phyloP scores from a whole-genome alignment of 2,329 filamentous ascomycete genomes.

The Sordariomycetes sp. region DNA sequence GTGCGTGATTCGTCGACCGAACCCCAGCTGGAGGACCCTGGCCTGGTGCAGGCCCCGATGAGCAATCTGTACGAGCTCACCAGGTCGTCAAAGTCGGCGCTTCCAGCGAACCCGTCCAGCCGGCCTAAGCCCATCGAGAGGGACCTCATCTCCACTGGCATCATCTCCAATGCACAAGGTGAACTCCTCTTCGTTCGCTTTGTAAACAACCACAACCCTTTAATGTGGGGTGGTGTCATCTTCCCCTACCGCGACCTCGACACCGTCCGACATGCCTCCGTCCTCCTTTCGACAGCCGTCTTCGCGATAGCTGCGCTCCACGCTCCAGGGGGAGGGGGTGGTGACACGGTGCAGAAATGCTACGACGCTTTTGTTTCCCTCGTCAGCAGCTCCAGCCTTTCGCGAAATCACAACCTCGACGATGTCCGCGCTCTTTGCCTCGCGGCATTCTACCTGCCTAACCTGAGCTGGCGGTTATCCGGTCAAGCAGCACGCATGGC shows the following conservation, averaged over 20 bases:
- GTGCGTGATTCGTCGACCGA: slow-evolving; percentile 4
- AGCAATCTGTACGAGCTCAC: slow-evolving; percentile 10
- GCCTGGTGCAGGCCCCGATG: slow-evolving; percentile 8
- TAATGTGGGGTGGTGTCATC: slow-evolving; percentile 42
- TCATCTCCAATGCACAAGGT: slow-evolving; percentile 34
- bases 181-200: slow-evolving; percentile 31
- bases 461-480: slow-evolving; percentile 51
- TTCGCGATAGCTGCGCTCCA: slow-evolving; percentile 51
- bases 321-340: slow-evolving; percentile 34
- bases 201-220: slow-evolving; percentile 23
- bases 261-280: slow-evolving; percentile 44
- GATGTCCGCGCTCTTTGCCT: slow-evolving; percentile 52
- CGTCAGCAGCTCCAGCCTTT: slow-evolving; percentile 47
- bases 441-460: slow-evolving; percentile 54
- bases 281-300: slow-evolving; percentile 46
- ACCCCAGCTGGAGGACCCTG: slow-evolving; percentile 16
- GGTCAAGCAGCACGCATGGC: slow-evolving; percentile 49
- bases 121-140: slow-evolving; percentile 5
- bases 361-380: slow-evolving; percentile 48
- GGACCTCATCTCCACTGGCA: slow-evolving; percentile 40
- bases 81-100: slow-evolving; percentile 5
- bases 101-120: background rate
- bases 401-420: slow-evolving; percentile 46
- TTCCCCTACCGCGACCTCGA: slow-evolving; percentile 37
- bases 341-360: slow-evolving; percentile 28